These are phyloP conservation scores for Aspergillaceae sp. DNA, from an alignment of 2,329 filamentous ascomycete species.

Conservation along the genomic window DNA sequence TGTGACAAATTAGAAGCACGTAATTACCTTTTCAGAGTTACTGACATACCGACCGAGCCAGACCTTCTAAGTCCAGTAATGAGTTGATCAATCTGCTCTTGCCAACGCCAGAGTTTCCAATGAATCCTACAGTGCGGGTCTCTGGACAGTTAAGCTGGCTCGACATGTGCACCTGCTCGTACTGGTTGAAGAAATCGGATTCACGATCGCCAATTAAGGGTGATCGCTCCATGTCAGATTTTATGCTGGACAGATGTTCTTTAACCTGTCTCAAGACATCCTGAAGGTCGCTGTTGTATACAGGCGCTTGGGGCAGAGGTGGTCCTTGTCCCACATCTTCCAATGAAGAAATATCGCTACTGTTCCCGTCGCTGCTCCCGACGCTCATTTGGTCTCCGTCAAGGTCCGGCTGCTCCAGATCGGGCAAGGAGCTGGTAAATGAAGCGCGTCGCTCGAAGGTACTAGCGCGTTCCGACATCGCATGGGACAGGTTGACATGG, in stretches of 20 bases:
- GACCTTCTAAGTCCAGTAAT: neutral
- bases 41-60: conserved; percentile 4
- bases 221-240: neutral
- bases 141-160: conserved; percentile 2
- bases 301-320: conserved; percentile 1
- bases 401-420: neutral
- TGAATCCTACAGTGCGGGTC: conserved; percentile 4
- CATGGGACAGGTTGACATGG: neutral
- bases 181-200: neutral
- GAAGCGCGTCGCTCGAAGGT: neutral
- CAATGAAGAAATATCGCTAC: neutral
- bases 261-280: conserved; percentile 2
- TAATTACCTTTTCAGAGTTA: neutral
- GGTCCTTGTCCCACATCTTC: neutral
- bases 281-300: conserved; percentile 4
- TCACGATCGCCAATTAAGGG: neutral
- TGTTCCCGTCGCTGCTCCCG: neutral
- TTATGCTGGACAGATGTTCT: neutral
- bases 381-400: neutral
- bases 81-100: conserved; percentile 9
- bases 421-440: neutral
- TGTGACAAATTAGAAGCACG: conserved; percentile 1
- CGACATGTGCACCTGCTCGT: neutral
- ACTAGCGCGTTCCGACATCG: neutral
- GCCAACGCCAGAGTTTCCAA: conserved; percentile 7